Evolutionary conservation across 78 protist species (phyloP), one percentile per base, ranked within the genome.

Genomic region (Cavenderia fasciculata): DNA sequence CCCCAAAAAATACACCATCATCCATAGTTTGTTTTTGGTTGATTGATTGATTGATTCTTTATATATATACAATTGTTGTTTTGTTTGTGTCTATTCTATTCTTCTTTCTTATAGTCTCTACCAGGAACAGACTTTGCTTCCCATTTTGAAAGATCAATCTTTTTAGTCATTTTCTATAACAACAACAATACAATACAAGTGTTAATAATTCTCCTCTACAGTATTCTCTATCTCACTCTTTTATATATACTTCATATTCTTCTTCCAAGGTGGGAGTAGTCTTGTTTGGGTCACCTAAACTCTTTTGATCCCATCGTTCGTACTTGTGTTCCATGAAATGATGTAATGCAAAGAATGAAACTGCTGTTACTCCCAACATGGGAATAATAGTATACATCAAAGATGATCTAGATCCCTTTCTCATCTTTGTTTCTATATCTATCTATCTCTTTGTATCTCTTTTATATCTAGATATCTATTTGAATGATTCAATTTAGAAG

Each of bases 321-420:
- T 63, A 79, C 52, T 79, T 79, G 36, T 79, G 88, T 52, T 49
- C 49, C 88, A 79, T 79, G 70, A 79, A 79, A 54, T 79, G 88
- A 25, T 62, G 46, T 31, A 79, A 41, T 6, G 70, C 88, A 7
- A 31, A 31, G 49, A 65, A 79, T 6, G 77, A 63, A 16, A 79
- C 76, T 10, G 23, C 33, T 51, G 88, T 79, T 18, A 79, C 65
- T 1, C 63, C 88, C 27, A 79, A 21, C 74, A 79, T 66, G 0
- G 88, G 88, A 14, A 66, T 8, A 1, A 77, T 7, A 14, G 76
- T 61, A 16, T 47, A n/a, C 16, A 36, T 0, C 1, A 77, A 51
- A 34, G 74, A 77, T 4, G 36, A 70, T 21, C 36, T 5, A 46
- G n/a, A n/a, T n/a, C 31, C 31, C n/a, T 10, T 59, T 62, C 36